phyloP scores from a whole-genome alignment of 2,329 filamentous ascomycete species.

The Scedosporium dehoogii region DNA sequence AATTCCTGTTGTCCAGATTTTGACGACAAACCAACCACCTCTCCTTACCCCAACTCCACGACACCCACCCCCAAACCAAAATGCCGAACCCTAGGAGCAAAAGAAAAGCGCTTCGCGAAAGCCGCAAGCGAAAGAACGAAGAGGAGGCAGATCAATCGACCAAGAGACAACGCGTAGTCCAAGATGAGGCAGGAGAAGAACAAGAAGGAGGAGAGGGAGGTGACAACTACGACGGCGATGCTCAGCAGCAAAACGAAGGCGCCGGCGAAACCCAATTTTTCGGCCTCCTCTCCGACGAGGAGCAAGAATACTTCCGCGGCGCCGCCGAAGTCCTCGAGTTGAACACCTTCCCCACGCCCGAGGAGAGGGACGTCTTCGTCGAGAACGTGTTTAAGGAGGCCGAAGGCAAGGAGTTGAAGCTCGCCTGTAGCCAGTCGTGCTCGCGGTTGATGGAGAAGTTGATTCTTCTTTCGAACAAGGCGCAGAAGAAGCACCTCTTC shows the following conservation, averaged over 20 bases:
- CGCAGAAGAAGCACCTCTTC: slow-evolving; percentile 81
- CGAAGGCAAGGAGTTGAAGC: slow-evolving; percentile 85
- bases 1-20: background rate
- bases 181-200: slow-evolving; percentile 11
- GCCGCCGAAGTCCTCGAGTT: slow-evolving; percentile 84
- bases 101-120: slow-evolving; percentile 26
- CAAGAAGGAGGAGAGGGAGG: slow-evolving; percentile 12
- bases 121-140: slow-evolving; percentile 30
- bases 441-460: slow-evolving; percentile 87
- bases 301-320: slow-evolving; percentile 90
- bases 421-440: slow-evolving; percentile 91
- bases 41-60: background rate
- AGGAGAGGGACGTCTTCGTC: slow-evolving; percentile 63
- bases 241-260: slow-evolving; percentile 15
- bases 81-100: slow-evolving; percentile 37
- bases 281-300: slow-evolving; percentile 81
- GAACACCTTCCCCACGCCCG: slow-evolving; percentile 72
- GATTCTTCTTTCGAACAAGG: slow-evolving; percentile 67
- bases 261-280: slow-evolving; percentile 66
- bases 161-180: slow-evolving; percentile 15
- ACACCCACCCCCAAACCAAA: slow-evolving; percentile 10
- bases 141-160: slow-evolving; percentile 13
- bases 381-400: slow-evolving; percentile 81
- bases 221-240: slow-evolving; percentile 14
- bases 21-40: background rate